Evolutionary conservation across 73 alveolate species (phyloP), one percentile per base, ranked within the genome.

Genomic region (Paramecium pentaurelia): DNA sequence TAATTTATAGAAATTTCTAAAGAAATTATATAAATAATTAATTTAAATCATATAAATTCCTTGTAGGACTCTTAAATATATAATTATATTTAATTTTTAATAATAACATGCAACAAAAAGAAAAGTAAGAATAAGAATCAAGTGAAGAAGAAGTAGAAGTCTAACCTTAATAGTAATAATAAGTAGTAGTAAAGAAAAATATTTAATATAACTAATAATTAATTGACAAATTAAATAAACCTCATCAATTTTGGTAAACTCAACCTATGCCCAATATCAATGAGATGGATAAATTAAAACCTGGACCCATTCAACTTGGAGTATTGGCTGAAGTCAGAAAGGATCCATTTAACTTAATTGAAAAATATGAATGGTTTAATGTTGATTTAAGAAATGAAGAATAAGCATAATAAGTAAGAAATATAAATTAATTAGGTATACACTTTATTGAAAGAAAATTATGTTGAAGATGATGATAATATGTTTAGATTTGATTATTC

Each of bases 391-490:
- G 87, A 54, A 92, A 96, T 88, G 94, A 93, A n/a, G 97, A 93
- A 30, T 96, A 95, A 73, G 95, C 96, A n/a, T 73, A 97, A 60
- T 96, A 96, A 87, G 98, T 97, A 71, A 22, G 11, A 1, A 25
- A 16, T 4, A 45, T 71, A 11, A 73, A 36, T 6, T 22, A 36
- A 34, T 49, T 85, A 93, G 94, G 93, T 95, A 68, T 99, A 98
- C 83, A 97, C 95, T 30, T 95, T 99, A 58, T 96, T 99, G 88
- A 98, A 97, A 32, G 95, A 95, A 49, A 97, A 99, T 95, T 99
- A 99, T 94, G 99, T 99, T 16, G 99, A 98, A 92, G 99, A 99
- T 95, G 99, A 97, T 86, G 99, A 96, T 89, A 96, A 96, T 86
- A 98, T 97, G 99, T 98, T 98, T 95, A 97, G 99, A 94, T 97